Evolutionary conservation across 768 basidiomycete genomes (phyloP).

Genomic region (Mycena sanguinolenta): DNA sequence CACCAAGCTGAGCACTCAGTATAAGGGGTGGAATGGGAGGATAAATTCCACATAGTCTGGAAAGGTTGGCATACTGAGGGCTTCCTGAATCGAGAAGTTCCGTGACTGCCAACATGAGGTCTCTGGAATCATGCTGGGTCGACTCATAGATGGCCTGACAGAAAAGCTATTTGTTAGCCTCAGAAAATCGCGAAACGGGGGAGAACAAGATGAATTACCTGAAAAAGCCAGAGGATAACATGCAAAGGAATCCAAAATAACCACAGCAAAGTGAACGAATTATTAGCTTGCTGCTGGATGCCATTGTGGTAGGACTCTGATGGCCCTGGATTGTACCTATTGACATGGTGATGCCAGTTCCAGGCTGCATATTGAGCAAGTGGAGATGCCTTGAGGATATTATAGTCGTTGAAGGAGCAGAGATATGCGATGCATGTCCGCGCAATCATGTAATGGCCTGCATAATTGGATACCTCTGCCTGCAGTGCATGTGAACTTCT

Average conservation of each 20-base stretch:
- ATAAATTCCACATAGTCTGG: neutral
- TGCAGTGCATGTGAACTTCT: too few relatives aligned
- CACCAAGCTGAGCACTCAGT: neutral
- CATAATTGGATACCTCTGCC: too few relatives aligned
- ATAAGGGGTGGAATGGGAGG: neutral
- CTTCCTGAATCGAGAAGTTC: neutral
- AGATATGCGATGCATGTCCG: slow-evolving; percentile 16
- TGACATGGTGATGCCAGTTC: neutral
- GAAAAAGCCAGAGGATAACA: slow-evolving; percentile 5
- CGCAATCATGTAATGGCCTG: too few relatives aligned
- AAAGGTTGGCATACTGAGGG: neutral
- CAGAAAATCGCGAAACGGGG: too few relatives aligned
- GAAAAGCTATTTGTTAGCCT: neutral
- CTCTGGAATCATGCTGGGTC: slow-evolving; percentile 1
- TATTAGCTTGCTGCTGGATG: neutral
- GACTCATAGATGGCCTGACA: slow-evolving; percentile 8
- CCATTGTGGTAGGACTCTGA: neutral
- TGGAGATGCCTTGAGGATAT: neutral
- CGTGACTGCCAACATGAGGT: neutral
- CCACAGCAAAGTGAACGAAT: neutral
- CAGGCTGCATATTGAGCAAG: neutral
- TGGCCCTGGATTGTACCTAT: neutral
- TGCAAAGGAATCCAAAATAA: neutral
- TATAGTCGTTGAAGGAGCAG: neutral
- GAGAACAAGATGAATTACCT: slow-evolving; percentile 9